Evolutionary conservation across 2,329 filamentous ascomycete species (phyloP), one percentile per base, ranked within the genome.

Genomic region (Alternaria incomplexa): DNA sequence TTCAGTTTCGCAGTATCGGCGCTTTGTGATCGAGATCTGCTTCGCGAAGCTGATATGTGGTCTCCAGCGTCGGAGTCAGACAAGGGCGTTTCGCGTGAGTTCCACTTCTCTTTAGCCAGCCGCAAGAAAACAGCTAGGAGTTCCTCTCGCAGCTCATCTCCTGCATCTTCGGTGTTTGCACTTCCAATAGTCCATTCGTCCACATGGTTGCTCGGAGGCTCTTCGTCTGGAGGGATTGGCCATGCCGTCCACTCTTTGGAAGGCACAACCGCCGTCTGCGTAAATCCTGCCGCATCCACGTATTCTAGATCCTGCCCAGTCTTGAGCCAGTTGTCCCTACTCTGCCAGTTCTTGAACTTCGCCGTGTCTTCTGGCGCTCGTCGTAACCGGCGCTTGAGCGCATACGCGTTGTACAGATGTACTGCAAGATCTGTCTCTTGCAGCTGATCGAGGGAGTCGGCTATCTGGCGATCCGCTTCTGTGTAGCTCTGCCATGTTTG

Each of bases 391-490:
- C 82, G 80, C 77, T 90, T 93, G 58, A 96, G 82, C 36, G 86
- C 86, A 80, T 91, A 90, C 0, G 90, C 85, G 78, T 96, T 93
- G 81, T 92, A 97, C 6, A 97, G 82, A 80, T 97, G 94, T 47
- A 90, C 81, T 0, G 88, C 84, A 11, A 97, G 81, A 74, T 97
- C 90, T 56, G 86, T 83, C 43, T 90, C 87, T 36, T 87, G 84
- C 15, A 89, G 76, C 48, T 87, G 85, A 61, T 90, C 86, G 58
- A 97, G 82, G 8, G 90, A 89, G 6, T 85, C 82, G 61, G 86
- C 86, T 2, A 92, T 84, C 8, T 85, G 84, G 13, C 90, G 85
- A 62, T 93, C 91, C 30, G 86, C 81, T 53, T 83, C 81, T 2
- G 90, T 93, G 61, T 88, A 81, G 10, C 79, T 73, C 57, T 82